Percentiles rank a stretch among this genome's conserved stretches.
These are phyloP conservation scores for Trichoderma gracile DNA, from an alignment of 2,329 filamentous ascomycete genomes.

Conservation along the genomic window DNA sequence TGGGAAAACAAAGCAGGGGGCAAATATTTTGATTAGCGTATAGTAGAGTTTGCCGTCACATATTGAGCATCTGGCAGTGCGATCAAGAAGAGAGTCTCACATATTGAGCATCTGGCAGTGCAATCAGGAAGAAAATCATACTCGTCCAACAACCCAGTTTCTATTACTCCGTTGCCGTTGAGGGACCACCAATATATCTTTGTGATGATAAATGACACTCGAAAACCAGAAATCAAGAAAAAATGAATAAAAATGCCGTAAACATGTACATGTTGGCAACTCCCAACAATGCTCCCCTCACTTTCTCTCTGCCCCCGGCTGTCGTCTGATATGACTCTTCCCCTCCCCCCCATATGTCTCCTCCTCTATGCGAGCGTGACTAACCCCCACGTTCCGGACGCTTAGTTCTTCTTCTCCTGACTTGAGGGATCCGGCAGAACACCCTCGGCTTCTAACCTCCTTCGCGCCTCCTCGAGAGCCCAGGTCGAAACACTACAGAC, in stretches of 20 bases:
- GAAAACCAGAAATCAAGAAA: constrained; percentile 7
- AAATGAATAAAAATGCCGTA: constrained; percentile 35
- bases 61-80: not conserved
- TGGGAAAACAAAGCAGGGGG: not conserved
- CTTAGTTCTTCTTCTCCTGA: constrained; percentile 53
- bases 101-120: constrained; percentile 4
- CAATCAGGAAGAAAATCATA: not conserved
- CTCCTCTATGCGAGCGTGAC: constrained; percentile 25
- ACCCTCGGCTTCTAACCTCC: constrained; percentile 93
- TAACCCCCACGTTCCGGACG: constrained; percentile 5
- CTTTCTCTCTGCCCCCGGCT: constrained; percentile 26
- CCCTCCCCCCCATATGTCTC: constrained; percentile 19
- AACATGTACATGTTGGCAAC: constrained; percentile 38
- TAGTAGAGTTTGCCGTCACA: constrained; percentile 13
- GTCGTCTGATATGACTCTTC: constrained; percentile 6
- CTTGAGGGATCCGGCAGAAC: constrained; percentile 76
- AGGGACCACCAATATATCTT: constrained; percentile 32
- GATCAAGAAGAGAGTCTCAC: constrained; percentile 8
- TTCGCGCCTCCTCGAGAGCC: constrained; percentile 94
- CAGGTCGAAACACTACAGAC: constrained; percentile 91
- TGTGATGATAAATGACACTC: too few relatives aligned
- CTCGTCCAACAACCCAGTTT: constrained; percentile 29
- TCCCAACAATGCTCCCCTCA: constrained; percentile 27
- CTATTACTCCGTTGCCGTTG: constrained; percentile 38
- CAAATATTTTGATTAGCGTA: not conserved